A percentile compares a stretch with the other conserved stretches of the same genome.
These are phyloP conservation scores for Kalmanozyma brasiliensis DNA, from an alignment of 1,284 basidiomycete species.

Conservation along the genomic window DNA sequence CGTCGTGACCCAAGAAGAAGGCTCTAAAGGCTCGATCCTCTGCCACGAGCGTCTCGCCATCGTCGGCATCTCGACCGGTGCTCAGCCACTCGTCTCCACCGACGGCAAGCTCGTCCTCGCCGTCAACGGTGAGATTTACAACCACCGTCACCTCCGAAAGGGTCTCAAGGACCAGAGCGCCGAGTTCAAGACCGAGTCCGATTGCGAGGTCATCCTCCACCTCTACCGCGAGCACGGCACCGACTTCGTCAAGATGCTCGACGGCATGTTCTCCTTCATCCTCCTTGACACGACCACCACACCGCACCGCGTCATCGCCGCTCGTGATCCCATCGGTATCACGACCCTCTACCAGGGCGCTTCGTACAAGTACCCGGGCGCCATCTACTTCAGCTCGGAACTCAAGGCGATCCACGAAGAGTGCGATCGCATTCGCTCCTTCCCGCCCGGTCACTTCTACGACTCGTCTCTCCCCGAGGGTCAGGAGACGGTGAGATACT, in stretches of 20 bases:
- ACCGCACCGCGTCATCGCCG: conserved; percentile 90
- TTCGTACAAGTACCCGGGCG: conserved; percentile 84
- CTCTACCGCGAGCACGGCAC: conserved; percentile 68
- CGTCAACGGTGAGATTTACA: conserved; percentile 99
- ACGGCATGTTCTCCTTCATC: conserved; percentile 99
- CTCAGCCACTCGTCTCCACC: conserved; percentile 89
- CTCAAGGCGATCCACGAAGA: conserved; percentile 92
- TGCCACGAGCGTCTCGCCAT: conserved; percentile 79
- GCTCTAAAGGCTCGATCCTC: conserved; percentile 64
- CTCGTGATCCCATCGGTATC: conserved; percentile 96
- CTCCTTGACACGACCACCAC: conserved; percentile 90
- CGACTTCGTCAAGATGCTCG: conserved; percentile 73
- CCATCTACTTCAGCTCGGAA: conserved; percentile 93
- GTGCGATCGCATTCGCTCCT: conserved; percentile 92
- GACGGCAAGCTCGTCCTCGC: conserved; percentile 87
- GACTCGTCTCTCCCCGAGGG: conserved; percentile 63
- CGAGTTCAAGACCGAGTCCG: conserved; percentile 96
- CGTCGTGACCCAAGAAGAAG: conserved; percentile 58
- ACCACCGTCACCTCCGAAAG: conserved; percentile 86
- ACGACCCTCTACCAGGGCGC: conserved; percentile 98
- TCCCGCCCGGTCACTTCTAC: conserved; percentile 92
- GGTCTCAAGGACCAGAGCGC: conserved; percentile 73
- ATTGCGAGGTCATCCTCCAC: conserved; percentile 93
- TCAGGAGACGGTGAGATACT: conserved; percentile 68
- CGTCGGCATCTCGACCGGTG: conserved; percentile 97